These are phyloP conservation scores for Lonicera japonica DNA, from an alignment of 129 eudicot species.

Conservation along the genomic window DNA sequence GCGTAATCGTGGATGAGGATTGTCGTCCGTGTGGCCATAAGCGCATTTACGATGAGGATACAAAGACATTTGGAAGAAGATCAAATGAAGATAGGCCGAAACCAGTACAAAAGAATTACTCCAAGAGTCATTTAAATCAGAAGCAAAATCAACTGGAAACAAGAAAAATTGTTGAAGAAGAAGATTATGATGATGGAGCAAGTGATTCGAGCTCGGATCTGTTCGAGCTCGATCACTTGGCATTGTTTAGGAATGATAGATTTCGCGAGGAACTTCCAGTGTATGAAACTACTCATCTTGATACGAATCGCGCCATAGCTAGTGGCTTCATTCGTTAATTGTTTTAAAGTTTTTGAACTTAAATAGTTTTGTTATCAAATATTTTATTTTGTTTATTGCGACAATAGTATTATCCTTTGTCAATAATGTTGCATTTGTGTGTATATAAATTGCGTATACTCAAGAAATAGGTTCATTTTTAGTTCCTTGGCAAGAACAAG, in stretches of 20 bases:
- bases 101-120: too few species aligned
- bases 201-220: conserved; percentile 75
- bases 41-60: too few species aligned
- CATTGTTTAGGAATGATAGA: conserved; percentile 30
- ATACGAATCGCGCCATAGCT: conserved; percentile 51
- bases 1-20: too few species aligned
- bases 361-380: conserved; percentile 5
- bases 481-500: too few species aligned
- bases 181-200: conserved; percentile 40
- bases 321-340: conserved; percentile 43
- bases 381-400: neutral
- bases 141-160: too few species aligned
- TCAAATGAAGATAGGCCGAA: conserved; percentile 1
- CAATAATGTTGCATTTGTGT: too few species aligned
- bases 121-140: too few species aligned
- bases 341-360: conserved; percentile 5
- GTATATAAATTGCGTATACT: too few species aligned
- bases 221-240: conserved; percentile 71
- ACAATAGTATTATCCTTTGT: neutral
- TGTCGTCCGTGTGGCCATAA: too few species aligned
- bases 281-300: conserved; percentile 59
- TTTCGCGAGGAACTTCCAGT: conserved; percentile 72
- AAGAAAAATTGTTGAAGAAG: conserved; percentile 21
- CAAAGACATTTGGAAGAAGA: too few species aligned
- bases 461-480: too few species aligned